Conservation (phyloP, 192 early-diverging fungal genomes). For the Coemansia sp. region DNA sequence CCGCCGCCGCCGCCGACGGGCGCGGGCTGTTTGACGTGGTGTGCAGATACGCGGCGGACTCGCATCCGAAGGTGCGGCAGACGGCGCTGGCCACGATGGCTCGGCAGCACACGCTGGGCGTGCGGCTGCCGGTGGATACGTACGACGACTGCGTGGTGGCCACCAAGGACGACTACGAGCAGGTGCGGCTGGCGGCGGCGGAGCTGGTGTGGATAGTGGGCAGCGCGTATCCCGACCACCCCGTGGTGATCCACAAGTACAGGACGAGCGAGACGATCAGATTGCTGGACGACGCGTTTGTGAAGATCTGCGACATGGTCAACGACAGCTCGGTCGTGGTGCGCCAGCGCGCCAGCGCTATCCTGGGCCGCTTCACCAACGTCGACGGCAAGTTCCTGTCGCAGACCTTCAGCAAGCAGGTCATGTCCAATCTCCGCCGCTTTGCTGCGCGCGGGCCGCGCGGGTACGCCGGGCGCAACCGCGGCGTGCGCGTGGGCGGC, state of each 20-base stretch:
- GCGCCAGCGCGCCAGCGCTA: constrained; percentile 71
- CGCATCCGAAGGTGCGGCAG: constrained; percentile 50
- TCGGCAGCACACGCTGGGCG: constrained; percentile 37
- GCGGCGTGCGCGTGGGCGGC: constrained; percentile 15
- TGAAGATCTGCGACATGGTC: constrained; percentile 80
- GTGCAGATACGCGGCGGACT: constrained; percentile 34
- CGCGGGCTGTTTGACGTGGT: constrained; percentile 25
- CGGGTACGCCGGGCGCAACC: constrained; percentile 27
- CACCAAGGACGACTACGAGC: constrained; percentile 69
- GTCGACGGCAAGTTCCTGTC: constrained; percentile 61
- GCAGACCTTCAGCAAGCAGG: constrained; percentile 78
- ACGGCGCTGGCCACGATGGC: constrained; percentile 29
- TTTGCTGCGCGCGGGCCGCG: constrained; percentile 16
- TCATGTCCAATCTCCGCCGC: constrained; percentile 67
- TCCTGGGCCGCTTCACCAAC: constrained; percentile 66
- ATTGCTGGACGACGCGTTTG: constrained; percentile 74
- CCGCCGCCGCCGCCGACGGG: neutral
- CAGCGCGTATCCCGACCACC: constrained; percentile 53
- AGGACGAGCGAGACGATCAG: constrained; percentile 30
- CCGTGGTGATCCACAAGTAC: constrained; percentile 41
- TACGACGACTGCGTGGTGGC: constrained; percentile 67
- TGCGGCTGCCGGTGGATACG: constrained; percentile 36
- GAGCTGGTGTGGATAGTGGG: constrained; percentile 68
- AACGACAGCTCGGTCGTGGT: constrained; percentile 71
- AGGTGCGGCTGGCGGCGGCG: constrained; percentile 69